Conservation (phyloP, 257 asterid species). For the Salvia hispanica region DNA sequence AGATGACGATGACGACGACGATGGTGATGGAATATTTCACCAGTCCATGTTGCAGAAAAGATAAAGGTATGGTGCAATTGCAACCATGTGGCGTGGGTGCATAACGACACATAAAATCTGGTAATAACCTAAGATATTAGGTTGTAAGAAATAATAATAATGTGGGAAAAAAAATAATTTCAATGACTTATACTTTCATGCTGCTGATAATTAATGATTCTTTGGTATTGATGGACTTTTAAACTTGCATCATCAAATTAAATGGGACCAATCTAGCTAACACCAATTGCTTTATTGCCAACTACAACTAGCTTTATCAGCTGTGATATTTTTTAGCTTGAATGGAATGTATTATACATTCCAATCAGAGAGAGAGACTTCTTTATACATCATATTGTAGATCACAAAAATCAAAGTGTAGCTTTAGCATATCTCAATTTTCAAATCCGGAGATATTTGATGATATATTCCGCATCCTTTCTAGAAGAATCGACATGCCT, state of each 20-base stretch:
- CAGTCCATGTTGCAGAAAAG: conserved; percentile 44
- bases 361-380: conserved; percentile 20
- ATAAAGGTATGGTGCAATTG: conserved; percentile 51
- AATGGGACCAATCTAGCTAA: conserved; percentile 58
- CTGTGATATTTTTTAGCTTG: conserved; percentile 26
- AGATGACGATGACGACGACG: neutral
- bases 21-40: conserved; percentile 47
- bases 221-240: conserved; percentile 36
- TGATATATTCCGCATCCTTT: too few relatives aligned
- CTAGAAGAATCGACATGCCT: too few relatives aligned
- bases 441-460: too few relatives aligned
- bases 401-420: too few relatives aligned
- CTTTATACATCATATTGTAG: neutral
- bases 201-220: conserved; percentile 33
- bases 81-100: conserved; percentile 49
- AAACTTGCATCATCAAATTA: conserved; percentile 28
- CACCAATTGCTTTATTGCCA: conserved; percentile 44
- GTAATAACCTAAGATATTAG: neutral
- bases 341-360: conserved; percentile 26
- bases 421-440: too few relatives aligned
- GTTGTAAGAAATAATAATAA: neutral
- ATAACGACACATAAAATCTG: conserved; percentile 31
- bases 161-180: conserved; percentile 25
- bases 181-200: conserved; percentile 26
- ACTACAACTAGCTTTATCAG: conserved; percentile 44